Conservation (phyloP, 805 yeast species). For the Monosporozyma unispora region DNA sequence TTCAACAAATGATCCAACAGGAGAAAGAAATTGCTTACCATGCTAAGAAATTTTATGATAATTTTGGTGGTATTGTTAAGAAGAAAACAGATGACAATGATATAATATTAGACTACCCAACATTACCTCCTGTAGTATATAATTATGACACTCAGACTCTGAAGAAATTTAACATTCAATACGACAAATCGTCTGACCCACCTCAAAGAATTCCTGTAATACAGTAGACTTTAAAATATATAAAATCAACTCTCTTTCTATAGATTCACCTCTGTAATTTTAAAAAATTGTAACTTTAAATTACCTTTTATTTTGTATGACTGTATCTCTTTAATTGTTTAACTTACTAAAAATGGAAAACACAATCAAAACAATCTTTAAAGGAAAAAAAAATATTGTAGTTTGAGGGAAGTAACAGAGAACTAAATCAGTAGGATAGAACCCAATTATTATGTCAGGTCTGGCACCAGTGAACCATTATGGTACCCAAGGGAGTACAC, state of each 20-base stretch:
- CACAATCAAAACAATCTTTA: not conserved
- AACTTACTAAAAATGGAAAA: not conserved
- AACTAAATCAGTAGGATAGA: not conserved
- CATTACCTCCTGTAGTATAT: constrained; percentile 28
- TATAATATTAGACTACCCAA: constrained; percentile 28
- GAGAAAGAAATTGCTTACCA: constrained; percentile 41
- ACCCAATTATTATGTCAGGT: constrained; percentile 7
- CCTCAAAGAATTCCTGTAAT: constrained; percentile 14
- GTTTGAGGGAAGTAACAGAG: not conserved
- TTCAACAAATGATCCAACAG: constrained; percentile 44
- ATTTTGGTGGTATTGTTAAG: constrained; percentile 31
- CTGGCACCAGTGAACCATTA: constrained; percentile 16
- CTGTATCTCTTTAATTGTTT: no score
- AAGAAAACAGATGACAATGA: constrained; percentile 9
- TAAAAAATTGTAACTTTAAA: no score
- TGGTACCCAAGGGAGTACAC: constrained; percentile 11
- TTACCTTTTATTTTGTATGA: no score
- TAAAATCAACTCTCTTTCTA: no score
- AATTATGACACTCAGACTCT: constrained; percentile 16
- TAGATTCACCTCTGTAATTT: no score
- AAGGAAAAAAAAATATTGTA: not conserved
- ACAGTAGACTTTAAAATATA: no score
- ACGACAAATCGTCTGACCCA: constrained; percentile 1
- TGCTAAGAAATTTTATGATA: constrained; percentile 29
- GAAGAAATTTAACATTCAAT: constrained; percentile 16